Conservation (phyloP, 208 protist genomes). For the Trypanosoma platydactyli region DNA sequence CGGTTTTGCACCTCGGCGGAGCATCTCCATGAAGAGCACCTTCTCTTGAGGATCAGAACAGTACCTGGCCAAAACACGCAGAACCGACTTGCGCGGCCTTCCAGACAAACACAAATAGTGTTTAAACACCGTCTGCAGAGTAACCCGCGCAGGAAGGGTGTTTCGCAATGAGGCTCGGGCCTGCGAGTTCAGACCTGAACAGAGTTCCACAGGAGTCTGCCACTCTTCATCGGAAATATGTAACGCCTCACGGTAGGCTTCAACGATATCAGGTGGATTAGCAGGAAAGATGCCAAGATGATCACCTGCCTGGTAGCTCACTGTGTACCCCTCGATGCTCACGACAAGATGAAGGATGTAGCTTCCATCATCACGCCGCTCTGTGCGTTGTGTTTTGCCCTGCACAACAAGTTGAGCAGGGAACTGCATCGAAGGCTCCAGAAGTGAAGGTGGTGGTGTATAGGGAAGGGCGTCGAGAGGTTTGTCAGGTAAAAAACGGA, state of each 20-base stretch:
- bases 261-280: slow-evolving; percentile 77
- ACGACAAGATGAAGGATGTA: slow-evolving; percentile 71
- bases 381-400: slow-evolving; percentile 39
- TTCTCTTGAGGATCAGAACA: slow-evolving; percentile 56
- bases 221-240: slow-evolving; percentile 45
- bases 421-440: slow-evolving; percentile 55
- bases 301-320: slow-evolving; percentile 90
- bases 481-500: slow-evolving; percentile 44
- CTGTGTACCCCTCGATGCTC: slow-evolving; percentile 21
- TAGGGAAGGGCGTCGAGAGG: slow-evolving; percentile 34
- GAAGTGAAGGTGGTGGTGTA: slow-evolving; percentile 40
- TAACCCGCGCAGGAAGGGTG: slow-evolving; percentile 56
- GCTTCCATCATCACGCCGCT: slow-evolving; percentile 52
- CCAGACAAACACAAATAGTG: slow-evolving; percentile 81
- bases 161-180: slow-evolving; percentile 49
- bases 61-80: slow-evolving; percentile 71
- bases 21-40: slow-evolving; percentile 44
- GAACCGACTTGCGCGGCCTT: slow-evolving; percentile 55
- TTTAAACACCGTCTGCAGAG: slow-evolving; percentile 62
- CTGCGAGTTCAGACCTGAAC: slow-evolving; percentile 26
- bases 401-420: slow-evolving; percentile 46
- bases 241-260: slow-evolving; percentile 57
- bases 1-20: slow-evolving; percentile 17
- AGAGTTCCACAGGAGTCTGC: slow-evolving; percentile 49
- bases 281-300: slow-evolving; percentile 89